Conservation (phyloP, 2,329 filamentous ascomycete species). For the Aspergillus ruber region DNA sequence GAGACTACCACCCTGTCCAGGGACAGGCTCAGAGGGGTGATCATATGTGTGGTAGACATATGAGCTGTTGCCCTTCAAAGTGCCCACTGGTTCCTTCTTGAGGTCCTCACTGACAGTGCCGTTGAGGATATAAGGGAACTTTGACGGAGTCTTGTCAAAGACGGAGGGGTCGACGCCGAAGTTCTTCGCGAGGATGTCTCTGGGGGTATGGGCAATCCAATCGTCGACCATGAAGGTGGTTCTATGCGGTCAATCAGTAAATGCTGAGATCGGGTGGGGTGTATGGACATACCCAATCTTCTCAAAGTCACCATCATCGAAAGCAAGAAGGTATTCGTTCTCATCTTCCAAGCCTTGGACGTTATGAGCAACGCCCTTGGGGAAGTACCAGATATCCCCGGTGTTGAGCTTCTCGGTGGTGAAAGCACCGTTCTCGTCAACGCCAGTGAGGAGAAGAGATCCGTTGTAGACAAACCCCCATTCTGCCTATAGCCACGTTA, state of each 20-base stretch:
- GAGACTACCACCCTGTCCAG: slow-evolving; percentile 57
- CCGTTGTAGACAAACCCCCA: slow-evolving; percentile 60
- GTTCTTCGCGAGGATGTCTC: slow-evolving; percentile 60
- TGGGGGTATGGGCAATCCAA: slow-evolving; percentile 63
- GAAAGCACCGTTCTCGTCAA: slow-evolving; percentile 53
- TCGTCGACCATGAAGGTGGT: slow-evolving; percentile 67
- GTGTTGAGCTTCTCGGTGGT: slow-evolving; percentile 51
- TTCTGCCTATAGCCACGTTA: slow-evolving; percentile 46
- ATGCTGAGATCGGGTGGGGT: not conserved
- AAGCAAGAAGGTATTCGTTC: slow-evolving; percentile 61
- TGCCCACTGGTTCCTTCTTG: slow-evolving; percentile 43
- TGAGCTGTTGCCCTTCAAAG: slow-evolving; percentile 52
- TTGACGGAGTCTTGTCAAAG: slow-evolving; percentile 52
- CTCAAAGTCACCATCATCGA: slow-evolving; percentile 63
- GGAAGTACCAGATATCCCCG: slow-evolving; percentile 65
- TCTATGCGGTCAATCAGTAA: slow-evolving; percentile 23
- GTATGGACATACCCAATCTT: slow-evolving; percentile 45
- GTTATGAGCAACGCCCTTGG: slow-evolving; percentile 58
- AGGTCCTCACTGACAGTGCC: slow-evolving; percentile 43
- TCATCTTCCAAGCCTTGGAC: slow-evolving; percentile 57
- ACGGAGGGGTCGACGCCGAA: slow-evolving; percentile 57
- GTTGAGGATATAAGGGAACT: slow-evolving; percentile 58
- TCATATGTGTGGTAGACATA: slow-evolving; percentile 57
- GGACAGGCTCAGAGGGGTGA: slow-evolving; percentile 51
- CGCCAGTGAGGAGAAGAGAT: slow-evolving; percentile 52